Evolutionary conservation across 148 eudicot genomes (phyloP).

Genomic region (Rhododendron molle): DNA sequence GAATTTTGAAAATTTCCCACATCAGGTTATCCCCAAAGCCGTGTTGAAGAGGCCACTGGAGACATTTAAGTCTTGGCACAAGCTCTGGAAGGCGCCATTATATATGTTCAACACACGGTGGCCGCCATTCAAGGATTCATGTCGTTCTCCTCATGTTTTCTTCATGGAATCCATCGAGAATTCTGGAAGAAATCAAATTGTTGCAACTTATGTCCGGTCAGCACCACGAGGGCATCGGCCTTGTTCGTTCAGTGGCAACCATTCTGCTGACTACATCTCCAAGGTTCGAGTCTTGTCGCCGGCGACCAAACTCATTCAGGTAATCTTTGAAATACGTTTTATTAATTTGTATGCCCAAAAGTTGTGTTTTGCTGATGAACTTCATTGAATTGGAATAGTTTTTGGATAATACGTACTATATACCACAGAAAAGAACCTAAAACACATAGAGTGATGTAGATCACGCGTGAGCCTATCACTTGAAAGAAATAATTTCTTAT

Average conservation of each 20-base stretch:
- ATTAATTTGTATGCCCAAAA: not conserved
- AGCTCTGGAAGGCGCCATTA: not conserved
- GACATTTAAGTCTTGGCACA: slow-evolving; percentile 14
- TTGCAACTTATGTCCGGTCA: slow-evolving; percentile 15
- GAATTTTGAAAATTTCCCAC: not conserved
- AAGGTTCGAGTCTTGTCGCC: slow-evolving; percentile 18
- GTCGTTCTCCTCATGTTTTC: slow-evolving; percentile 14
- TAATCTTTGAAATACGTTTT: not conserved
- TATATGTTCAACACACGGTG: slow-evolving; percentile 11
- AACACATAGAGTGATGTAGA: too few relatives aligned
- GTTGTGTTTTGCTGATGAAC: not conserved
- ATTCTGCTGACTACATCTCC: slow-evolving; percentile 1
- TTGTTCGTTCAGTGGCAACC: slow-evolving; percentile 12
- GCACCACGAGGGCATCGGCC: not conserved
- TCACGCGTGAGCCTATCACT: too few relatives aligned
- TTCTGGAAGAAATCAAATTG: not conserved
- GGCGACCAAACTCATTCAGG: slow-evolving; percentile 12
- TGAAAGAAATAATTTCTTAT: too few relatives aligned
- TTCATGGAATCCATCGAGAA: slow-evolving; percentile 14
- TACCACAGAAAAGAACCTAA: too few relatives aligned
- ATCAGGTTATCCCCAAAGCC: slow-evolving; percentile 13
- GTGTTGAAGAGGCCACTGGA: slow-evolving; percentile 15
- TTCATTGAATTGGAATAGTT: too few relatives aligned
- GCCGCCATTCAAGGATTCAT: not conserved
- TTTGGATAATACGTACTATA: too few relatives aligned